These are phyloP conservation scores for Globisporangium rhizosaccharum DNA, from an alignment of 352 stramenopile species.

Conservation along the genomic window DNA sequence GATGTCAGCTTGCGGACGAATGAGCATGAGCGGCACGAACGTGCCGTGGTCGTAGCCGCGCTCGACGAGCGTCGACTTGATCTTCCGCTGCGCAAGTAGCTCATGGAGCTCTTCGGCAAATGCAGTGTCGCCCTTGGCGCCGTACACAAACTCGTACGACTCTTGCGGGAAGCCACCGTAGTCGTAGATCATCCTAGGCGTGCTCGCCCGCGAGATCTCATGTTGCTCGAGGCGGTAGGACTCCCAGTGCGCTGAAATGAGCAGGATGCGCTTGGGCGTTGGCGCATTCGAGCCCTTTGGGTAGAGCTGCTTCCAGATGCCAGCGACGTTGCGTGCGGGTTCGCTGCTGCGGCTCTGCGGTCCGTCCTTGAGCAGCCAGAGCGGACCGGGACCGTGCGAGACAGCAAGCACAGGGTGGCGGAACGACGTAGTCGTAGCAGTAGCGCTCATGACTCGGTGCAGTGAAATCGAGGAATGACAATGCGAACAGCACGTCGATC, in stretches of 20 bases:
- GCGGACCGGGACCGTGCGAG: slow-evolving; percentile 55
- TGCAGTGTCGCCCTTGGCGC: slow-evolving; percentile 50
- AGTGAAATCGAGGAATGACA: background rate
- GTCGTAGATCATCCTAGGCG: slow-evolving; percentile 76
- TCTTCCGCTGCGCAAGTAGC: slow-evolving; percentile 48
- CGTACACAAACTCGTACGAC: slow-evolving; percentile 79
- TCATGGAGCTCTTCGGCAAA: slow-evolving; percentile 63
- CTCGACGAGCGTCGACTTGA: slow-evolving; percentile 37
- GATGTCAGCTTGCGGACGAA: slow-evolving; percentile 78
- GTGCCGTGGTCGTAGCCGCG: slow-evolving; percentile 87
- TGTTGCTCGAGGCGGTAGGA: slow-evolving; percentile 33
- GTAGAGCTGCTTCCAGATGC: slow-evolving; percentile 49
- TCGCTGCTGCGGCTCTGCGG: slow-evolving; percentile 27
- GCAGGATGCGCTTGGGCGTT: slow-evolving; percentile 61
- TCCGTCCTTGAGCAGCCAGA: slow-evolving; percentile 56
- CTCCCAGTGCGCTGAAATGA: slow-evolving; percentile 88
- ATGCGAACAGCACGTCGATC: too few species aligned
- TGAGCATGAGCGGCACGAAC: slow-evolving; percentile 86
- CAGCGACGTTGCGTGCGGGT: slow-evolving; percentile 30
- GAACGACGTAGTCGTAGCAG: background rate
- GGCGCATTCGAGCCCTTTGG: slow-evolving; percentile 17
- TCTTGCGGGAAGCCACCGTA: slow-evolving; percentile 85
- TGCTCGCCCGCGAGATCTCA: slow-evolving; percentile 49
- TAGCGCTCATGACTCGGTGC: slow-evolving; percentile 5
- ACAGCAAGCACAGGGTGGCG: slow-evolving; percentile 41